Evolutionary conservation across 768 basidiomycete genomes (phyloP).

Genomic region (Harrya chromipes): DNA sequence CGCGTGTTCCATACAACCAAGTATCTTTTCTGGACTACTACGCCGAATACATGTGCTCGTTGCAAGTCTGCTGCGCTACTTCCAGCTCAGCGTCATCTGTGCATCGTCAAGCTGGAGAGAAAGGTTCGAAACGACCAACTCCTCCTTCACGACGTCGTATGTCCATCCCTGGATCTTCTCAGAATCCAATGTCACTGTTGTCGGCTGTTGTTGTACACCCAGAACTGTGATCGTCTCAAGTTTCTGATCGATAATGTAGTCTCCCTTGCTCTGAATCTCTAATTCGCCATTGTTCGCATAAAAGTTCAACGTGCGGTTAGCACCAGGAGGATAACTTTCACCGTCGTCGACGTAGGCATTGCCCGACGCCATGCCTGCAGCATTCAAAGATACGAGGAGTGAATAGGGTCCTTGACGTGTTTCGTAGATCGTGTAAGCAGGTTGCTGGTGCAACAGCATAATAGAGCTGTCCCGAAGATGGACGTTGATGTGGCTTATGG

Average conservation of each 20-base stretch:
- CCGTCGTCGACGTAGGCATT: constrained; percentile 69
- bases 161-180: constrained; percentile 34
- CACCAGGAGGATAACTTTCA: constrained; percentile 53
- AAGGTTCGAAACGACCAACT: constrained; percentile 40
- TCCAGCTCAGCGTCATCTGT: constrained; percentile 35
- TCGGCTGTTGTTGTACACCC: constrained; percentile 46
- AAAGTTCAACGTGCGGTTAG: constrained; percentile 47
- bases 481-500: constrained; percentile 70
- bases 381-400: constrained; percentile 53
- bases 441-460: constrained; percentile 55
- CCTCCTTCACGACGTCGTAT: constrained; percentile 38
- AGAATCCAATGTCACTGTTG: constrained; percentile 39
- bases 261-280: constrained; percentile 33
- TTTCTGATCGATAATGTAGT: constrained; percentile 37
- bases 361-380: constrained; percentile 50
- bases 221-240: constrained; percentile 56
- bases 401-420: constrained; percentile 58
- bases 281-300: constrained; percentile 35
- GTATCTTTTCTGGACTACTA: no score
- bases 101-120: constrained; percentile 42
- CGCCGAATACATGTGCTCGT: no score
- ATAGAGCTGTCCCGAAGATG: constrained; percentile 65
- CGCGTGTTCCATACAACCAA: no score
- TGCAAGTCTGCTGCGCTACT: constrained; percentile 1
- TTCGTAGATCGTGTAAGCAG: constrained; percentile 63